phyloP scores from a whole-genome alignment of 2,329 filamentous ascomycete species.

The Ascocoryne sarcoides region DNA sequence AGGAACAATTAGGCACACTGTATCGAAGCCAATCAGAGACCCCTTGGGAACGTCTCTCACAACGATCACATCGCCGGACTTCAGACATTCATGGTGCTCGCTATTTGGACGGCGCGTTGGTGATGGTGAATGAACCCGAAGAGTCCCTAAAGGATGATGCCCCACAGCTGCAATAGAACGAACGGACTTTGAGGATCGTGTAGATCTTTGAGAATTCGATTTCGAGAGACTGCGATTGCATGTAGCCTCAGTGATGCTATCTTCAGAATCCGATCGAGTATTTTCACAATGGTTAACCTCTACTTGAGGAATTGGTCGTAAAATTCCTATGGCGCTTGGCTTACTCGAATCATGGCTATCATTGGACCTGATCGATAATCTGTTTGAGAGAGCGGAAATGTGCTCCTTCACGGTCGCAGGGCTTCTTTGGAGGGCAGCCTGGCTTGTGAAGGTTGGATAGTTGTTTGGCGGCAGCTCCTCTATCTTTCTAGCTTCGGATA shows the following conservation, averaged over 20 bases:
- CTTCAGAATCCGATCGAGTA: conserved; percentile 12
- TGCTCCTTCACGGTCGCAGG: conserved; percentile 17
- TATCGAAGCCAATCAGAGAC: conserved; percentile 26
- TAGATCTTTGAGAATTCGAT: conserved; percentile 20
- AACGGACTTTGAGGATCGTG: conserved; percentile 30
- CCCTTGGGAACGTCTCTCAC: conserved; percentile 40
- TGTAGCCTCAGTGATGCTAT: conserved; percentile 7
- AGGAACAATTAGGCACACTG: conserved; percentile 38
- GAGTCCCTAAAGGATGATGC: conserved; percentile 33
- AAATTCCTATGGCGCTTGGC: no score
- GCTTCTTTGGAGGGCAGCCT: conserved; percentile 11
- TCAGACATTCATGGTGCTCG: conserved; percentile 22
- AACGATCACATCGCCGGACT: conserved; percentile 41
- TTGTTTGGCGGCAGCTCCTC: no score
- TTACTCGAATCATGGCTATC: conserved; percentile 13
- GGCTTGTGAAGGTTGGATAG: no score
- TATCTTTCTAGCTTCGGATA: no score
- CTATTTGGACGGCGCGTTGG: conserved; percentile 11
- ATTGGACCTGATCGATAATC: conserved; percentile 19
- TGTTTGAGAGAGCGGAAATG: conserved; percentile 14
- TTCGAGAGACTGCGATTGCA: conserved; percentile 17
- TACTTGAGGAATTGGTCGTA: no score
- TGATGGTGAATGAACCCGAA: conserved; percentile 31
- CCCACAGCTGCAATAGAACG: conserved; percentile 28
- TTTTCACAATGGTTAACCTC: no score